These are phyloP conservation scores for Inga leiocalycina DNA, from an alignment of 306 rosid genomes.

Conservation along the genomic window DNA sequence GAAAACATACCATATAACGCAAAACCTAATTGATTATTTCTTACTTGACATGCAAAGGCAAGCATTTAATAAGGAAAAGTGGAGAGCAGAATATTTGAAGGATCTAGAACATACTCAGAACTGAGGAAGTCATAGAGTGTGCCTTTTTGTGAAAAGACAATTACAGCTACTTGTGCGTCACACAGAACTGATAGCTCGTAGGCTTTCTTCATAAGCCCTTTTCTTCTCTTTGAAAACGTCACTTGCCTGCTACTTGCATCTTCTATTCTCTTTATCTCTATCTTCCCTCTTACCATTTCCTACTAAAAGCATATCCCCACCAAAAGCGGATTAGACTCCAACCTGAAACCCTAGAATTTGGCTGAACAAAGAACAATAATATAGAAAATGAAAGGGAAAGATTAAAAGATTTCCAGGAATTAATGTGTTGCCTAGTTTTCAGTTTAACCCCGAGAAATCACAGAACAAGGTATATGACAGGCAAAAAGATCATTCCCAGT, in stretches of 20 bases:
- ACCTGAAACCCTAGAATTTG: not conserved
- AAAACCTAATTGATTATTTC: not conserved
- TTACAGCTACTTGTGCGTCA: slow-evolving; percentile 61
- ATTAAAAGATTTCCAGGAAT: not conserved
- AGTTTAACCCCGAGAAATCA: not conserved
- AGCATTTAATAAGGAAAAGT: not conserved
- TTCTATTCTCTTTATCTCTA: not conserved
- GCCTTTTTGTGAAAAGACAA: slow-evolving; percentile 74
- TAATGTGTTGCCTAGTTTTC: not conserved
- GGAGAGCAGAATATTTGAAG: not conserved
- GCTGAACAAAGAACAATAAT: not conserved
- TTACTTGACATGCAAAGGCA: not conserved
- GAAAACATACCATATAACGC: not conserved
- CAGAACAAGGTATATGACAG: not conserved
- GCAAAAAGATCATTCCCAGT: not conserved
- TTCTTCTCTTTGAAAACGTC: slow-evolving; percentile 65
- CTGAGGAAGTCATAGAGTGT: slow-evolving; percentile 60
- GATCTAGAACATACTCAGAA: slow-evolving; percentile 52
- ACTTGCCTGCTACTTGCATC: slow-evolving; percentile 28
- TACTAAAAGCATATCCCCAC: not conserved
- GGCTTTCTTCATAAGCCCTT: slow-evolving; percentile 37
- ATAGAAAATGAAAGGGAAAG: not conserved
- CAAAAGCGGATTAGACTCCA: not conserved
- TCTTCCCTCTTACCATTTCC: slow-evolving; percentile 39
- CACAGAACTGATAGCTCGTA: slow-evolving; percentile 69